Evolutionary conservation across 1,139 yeast species (phyloP).

Genomic region (Pichia terricola): DNA sequence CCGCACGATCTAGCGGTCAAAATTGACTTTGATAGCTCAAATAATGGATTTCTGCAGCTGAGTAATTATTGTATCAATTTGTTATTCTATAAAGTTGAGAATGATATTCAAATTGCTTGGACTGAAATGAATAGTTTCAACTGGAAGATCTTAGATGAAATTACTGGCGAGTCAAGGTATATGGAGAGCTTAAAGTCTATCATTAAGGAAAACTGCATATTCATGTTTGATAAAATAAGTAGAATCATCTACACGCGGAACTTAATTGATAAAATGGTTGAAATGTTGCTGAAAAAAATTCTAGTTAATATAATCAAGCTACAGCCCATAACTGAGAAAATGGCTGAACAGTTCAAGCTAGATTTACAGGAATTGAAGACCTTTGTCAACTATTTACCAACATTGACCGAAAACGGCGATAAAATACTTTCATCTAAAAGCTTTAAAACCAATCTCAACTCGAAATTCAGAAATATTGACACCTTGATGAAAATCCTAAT

Average conservation of each 20-base stretch:
- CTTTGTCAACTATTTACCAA: conserved; percentile 45
- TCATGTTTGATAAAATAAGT: conserved; percentile 51
- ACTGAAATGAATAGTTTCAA: conserved; percentile 74
- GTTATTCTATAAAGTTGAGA: conserved; percentile 49
- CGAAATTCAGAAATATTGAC: conserved; percentile 44
- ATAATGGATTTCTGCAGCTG: conserved; percentile 46
- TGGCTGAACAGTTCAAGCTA: conserved; percentile 72
- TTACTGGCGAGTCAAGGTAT: conserved; percentile 65
- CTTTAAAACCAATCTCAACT: conserved; percentile 42
- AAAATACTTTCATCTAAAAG: conserved; percentile 27
- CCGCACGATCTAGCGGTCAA: conserved; percentile 28
- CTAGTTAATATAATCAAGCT: conserved; percentile 46
- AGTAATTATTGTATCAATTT: conserved; percentile 51
- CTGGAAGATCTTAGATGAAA: conserved; percentile 58
- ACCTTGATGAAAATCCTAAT: conserved; percentile 56
- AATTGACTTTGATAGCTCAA: conserved; percentile 43
- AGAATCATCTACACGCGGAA: conserved; percentile 66
- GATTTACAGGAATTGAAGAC: conserved; percentile 61
- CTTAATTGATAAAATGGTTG: conserved; percentile 70
- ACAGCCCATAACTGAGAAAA: conserved; percentile 57
- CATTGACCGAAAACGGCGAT: conserved; percentile 24
- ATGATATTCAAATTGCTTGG: conserved; percentile 66
- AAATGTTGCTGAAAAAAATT: conserved; percentile 49
- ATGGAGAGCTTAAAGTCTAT: conserved; percentile 46
- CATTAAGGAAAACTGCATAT: conserved; percentile 36